phyloP scores from a whole-genome alignment of 2,329 filamentous ascomycete species.

The Penicillium sp. region DNA sequence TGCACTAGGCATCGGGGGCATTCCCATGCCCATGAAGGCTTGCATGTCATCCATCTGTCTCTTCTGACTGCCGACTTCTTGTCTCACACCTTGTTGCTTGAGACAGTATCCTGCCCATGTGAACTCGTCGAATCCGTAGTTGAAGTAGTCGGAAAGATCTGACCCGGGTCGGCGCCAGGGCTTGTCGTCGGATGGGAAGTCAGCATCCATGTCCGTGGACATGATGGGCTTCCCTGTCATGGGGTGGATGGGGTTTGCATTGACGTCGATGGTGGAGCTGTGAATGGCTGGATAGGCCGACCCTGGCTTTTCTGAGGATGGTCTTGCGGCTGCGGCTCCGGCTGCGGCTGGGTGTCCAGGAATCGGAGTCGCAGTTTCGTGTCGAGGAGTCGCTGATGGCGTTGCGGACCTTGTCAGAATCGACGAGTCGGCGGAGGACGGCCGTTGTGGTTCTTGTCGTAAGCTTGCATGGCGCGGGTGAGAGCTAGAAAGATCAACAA shows the following conservation, averaged over 20 bases:
- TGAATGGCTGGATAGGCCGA: slow-evolving; percentile 65
- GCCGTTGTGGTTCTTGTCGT: slow-evolving; percentile 36
- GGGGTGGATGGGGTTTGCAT: slow-evolving; percentile 76
- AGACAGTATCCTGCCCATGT: slow-evolving; percentile 93
- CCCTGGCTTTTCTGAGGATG: slow-evolving; percentile 49
- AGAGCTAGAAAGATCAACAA: slow-evolving; percentile 32
- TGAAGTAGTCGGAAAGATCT: slow-evolving; percentile 96
- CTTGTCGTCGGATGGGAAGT: slow-evolving; percentile 74
- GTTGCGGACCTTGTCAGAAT: slow-evolving; percentile 35
- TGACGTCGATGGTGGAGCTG: slow-evolving; percentile 80
- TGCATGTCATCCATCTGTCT: slow-evolving; percentile 63
- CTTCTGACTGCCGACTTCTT: slow-evolving; percentile 79
- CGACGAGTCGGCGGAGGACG: slow-evolving; percentile 34
- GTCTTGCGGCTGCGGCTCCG: slow-evolving; percentile 23
- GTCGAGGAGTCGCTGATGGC: slow-evolving; percentile 32
- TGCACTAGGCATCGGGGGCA: slow-evolving; percentile 47
- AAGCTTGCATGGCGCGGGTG: slow-evolving; percentile 40
- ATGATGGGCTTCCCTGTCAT: slow-evolving; percentile 74
- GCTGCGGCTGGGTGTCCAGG: slow-evolving; percentile 25
- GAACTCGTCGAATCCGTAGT: slow-evolving; percentile 98
- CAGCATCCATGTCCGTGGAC: slow-evolving; percentile 72
- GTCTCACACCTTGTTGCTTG: slow-evolving; percentile 77
- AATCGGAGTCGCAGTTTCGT: slow-evolving; percentile 33
- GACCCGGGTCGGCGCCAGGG: slow-evolving; percentile 94
- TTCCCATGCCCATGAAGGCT: slow-evolving; percentile 54